Percentiles rank a stretch among this genome's conserved stretches.
Evolutionary conservation across 352 stramenopile genomes (phyloP).

Genomic region (Phytophthora quininea): DNA sequence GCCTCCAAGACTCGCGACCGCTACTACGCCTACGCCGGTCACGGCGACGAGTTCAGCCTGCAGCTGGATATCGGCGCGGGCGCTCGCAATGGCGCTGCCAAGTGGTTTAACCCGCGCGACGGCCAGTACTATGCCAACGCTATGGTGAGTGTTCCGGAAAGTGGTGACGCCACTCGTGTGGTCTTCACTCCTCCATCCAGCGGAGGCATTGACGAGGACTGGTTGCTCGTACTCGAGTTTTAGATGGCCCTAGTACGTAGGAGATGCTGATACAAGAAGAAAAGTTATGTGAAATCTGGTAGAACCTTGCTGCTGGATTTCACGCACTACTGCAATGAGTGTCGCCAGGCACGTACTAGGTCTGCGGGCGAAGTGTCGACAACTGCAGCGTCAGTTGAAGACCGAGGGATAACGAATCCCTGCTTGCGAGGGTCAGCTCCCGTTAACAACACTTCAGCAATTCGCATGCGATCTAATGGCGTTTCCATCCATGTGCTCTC

Average conservation of each 20-base stretch:
- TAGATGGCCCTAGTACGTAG: background rate
- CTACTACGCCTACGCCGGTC: constrained; percentile 15
- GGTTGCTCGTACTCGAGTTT: constrained; percentile 15
- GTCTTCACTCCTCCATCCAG: constrained; percentile 9
- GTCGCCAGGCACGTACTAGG: no score
- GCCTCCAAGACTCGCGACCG: background rate
- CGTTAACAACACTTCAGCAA: no score
- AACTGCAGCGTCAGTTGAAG: no score
- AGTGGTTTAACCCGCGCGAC: constrained; percentile 13
- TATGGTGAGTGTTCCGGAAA: constrained; percentile 1
- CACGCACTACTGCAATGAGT: no score
- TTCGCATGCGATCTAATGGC: no score
- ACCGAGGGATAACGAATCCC: no score
- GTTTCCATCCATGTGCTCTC: no score
- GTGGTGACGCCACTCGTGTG: background rate
- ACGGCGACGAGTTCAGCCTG: constrained; percentile 14
- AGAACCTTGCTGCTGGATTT: no score
- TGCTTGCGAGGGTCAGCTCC: no score
- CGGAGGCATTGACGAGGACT: constrained; percentile 14
- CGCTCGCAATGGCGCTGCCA: background rate
- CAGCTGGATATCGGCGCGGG: constrained; percentile 1
- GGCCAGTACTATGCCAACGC: constrained; percentile 10
- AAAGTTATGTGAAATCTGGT: no score
- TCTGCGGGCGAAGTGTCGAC: no score
- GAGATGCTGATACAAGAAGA: no score